phyloP scores from a whole-genome alignment of 2,329 filamentous ascomycete genomes.

The Pseudophaeomoniella oleicola region DNA sequence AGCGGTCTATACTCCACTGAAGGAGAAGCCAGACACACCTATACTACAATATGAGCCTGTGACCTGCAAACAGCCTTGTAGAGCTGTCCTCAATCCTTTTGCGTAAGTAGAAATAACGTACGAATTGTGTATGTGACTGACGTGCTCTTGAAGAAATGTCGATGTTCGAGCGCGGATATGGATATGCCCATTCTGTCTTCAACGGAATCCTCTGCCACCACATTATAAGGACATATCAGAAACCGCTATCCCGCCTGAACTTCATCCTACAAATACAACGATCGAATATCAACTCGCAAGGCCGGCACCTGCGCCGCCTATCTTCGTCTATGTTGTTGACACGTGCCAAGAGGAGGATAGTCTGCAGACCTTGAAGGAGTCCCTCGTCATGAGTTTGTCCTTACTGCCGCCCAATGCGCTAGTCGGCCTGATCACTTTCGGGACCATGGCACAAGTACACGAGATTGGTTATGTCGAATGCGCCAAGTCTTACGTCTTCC shows the following conservation, averaged over 20 bases:
- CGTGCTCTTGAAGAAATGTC: slow-evolving; percentile 36
- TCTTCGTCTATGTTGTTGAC: slow-evolving; percentile 55
- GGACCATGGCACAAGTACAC: slow-evolving; percentile 68
- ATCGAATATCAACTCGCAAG: slow-evolving; percentile 51
- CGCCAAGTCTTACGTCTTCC: slow-evolving; percentile 96
- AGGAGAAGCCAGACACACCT: slow-evolving; percentile 82
- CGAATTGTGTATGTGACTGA: slow-evolving; percentile 6
- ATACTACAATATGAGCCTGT: slow-evolving; percentile 92
- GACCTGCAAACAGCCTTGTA: slow-evolving; percentile 89
- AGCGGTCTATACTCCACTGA: slow-evolving; percentile 86
- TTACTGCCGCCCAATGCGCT: slow-evolving; percentile 48
- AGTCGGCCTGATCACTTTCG: slow-evolving; percentile 35
- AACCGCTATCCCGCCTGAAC: slow-evolving; percentile 50
- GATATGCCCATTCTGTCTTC: slow-evolving; percentile 56
- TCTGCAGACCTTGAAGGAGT: slow-evolving; percentile 51
- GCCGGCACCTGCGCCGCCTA: slow-evolving; percentile 49
- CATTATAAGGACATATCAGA: slow-evolving; percentile 58
- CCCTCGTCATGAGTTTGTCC: slow-evolving; percentile 51
- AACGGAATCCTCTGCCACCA: slow-evolving; percentile 49
- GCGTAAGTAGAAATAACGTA: slow-evolving; percentile 45
- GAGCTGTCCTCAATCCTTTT: slow-evolving; percentile 91
- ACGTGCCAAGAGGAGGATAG: slow-evolving; percentile 56
- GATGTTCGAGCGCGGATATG: slow-evolving; percentile 52
- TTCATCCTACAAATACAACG: slow-evolving; percentile 49
- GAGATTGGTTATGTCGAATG: slow-evolving; percentile 97